These are phyloP conservation scores for Cephalotrichum gorgonifer DNA, from an alignment of 2,329 filamentous ascomycete genomes.

Conservation along the genomic window DNA sequence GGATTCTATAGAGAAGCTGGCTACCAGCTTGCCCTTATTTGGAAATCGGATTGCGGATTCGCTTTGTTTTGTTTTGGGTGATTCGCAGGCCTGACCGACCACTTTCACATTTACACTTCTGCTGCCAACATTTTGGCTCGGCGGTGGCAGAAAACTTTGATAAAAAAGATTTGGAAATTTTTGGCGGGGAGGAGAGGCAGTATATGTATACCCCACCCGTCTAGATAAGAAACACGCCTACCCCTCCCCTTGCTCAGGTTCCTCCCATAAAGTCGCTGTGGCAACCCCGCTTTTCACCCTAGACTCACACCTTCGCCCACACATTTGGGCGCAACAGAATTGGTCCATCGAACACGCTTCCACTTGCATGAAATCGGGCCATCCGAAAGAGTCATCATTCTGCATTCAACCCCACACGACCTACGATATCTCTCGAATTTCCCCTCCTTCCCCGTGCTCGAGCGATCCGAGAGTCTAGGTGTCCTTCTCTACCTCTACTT, in stretches of 20 bases:
- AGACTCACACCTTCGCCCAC: conserved; percentile 1
- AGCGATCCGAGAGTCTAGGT: neutral
- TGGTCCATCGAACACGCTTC: neutral
- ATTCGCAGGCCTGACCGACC: too few relatives aligned
- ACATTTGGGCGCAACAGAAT: neutral
- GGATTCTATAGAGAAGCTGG: neutral
- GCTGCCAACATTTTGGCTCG: neutral
- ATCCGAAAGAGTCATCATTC: neutral
- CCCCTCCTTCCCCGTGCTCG: neutral
- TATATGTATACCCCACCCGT: neutral
- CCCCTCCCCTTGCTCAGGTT: neutral
- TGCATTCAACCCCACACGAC: neutral
- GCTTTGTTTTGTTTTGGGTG: neutral
- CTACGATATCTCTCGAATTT: neutral
- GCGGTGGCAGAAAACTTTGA: conserved; percentile 6
- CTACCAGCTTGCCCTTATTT: neutral
- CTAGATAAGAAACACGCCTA: neutral
- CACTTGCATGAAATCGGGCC: neutral
- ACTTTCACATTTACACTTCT: neutral
- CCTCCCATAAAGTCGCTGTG: neutral
- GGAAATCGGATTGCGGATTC: neutral
- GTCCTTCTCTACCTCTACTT: neutral
- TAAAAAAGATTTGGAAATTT: neutral
- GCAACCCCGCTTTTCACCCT: conserved; percentile 3
- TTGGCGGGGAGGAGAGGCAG: neutral